Evolutionary conservation across 2,329 filamentous ascomycete genomes (phyloP), one percentile per base, ranked within the genome.

Genomic region (Diaporthe vexans): DNA sequence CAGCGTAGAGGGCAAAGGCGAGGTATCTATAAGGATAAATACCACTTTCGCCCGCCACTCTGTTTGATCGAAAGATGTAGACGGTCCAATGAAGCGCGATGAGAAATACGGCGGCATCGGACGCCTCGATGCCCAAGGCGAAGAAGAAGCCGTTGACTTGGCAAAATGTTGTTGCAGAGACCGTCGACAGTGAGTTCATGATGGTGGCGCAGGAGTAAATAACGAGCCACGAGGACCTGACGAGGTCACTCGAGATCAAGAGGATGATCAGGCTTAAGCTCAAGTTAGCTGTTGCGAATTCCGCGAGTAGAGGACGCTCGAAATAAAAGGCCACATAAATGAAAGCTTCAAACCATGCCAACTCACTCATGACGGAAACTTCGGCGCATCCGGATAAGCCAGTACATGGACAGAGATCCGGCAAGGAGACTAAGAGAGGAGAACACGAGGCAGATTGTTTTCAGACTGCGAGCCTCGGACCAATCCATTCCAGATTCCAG

Each of bases 71-170:
- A 77, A 95, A 91, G 70, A 96, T 92, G 81, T 93, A 94, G 15
- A 95, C 83, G 3, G 90, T 90, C 67, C 92, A 93, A 80, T 96
- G 94, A 11, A 94, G 80, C 24, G 93, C 92, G 78, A 96, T 94
- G 73, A 94, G 87, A 19, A 95, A 86, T 21, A 94, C 91, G 13
- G 93, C 90, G 72, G 93, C 87, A 79, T 96, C 94, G 84, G 91
- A 91, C 40, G 91, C 90, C 80, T 94, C 92, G 73, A 93, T 90
- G n/a, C 91, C 90, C 67, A 91, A 82, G 6, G 91, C 85, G 43
- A 94, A 85, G 75, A 93, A 88, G 82, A 94, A 95, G 0, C 93
- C 93, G 77, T 88, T 91, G 57, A 88, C 85, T 82, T 94, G 91
- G 80, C 93, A 95, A 76, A 93, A 91, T 0, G 82, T 80, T 3